These are phyloP conservation scores for Exophiala viscosa DNA, from an alignment of 2,329 filamentous ascomycete species.

Conservation along the genomic window DNA sequence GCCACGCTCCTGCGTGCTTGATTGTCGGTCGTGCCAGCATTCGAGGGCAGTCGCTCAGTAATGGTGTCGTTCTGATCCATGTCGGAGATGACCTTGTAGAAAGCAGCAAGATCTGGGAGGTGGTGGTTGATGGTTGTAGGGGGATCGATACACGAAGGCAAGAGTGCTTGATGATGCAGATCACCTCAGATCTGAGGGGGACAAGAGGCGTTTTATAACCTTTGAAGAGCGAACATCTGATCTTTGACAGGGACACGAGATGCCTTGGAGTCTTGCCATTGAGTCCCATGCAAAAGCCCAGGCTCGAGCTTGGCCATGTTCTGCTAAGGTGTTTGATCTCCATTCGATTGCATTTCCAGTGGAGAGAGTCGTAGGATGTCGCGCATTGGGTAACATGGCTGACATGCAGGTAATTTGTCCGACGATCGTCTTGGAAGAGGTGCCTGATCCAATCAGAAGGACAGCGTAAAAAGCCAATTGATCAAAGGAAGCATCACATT, in stretches of 20 bases:
- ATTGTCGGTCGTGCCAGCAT: constrained; percentile 25
- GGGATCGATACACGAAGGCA: too few relatives aligned
- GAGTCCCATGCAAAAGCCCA: too few relatives aligned
- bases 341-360: too few relatives aligned
- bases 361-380: too few relatives aligned
- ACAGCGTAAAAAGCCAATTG: not conserved
- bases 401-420: constrained; percentile 8
- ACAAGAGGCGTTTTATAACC: too few relatives aligned
- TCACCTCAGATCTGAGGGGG: too few relatives aligned
- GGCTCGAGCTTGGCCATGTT: too few relatives aligned
- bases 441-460: constrained; percentile 3
- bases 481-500: not conserved
- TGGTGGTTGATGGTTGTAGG: not conserved
- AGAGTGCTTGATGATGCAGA: too few relatives aligned
- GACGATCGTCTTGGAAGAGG: constrained; percentile 1
- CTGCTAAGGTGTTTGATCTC: too few relatives aligned
- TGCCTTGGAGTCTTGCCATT: too few relatives aligned
- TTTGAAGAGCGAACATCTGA: too few relatives aligned
- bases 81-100: not conserved
- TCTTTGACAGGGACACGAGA: too few relatives aligned
- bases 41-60: constrained; percentile 26
- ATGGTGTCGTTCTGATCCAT: constrained; percentile 23
- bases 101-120: not conserved
- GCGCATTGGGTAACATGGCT: not conserved
- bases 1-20: constrained; percentile 22